phyloP scores from a whole-genome alignment of 306 rosid species.

The Pueraria montana region DNA sequence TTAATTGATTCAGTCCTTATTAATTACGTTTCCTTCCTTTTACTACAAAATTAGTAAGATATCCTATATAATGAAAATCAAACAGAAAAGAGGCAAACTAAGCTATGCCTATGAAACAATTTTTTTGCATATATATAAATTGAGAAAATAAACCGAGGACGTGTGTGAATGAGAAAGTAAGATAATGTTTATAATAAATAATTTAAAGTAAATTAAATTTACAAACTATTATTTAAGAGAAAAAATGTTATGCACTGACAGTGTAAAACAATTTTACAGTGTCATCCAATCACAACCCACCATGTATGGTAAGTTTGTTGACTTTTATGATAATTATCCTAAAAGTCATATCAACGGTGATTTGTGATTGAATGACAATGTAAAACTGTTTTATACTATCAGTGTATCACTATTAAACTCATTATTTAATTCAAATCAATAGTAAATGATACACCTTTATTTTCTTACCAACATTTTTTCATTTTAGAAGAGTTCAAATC shows the following conservation, averaged over 20 bases:
- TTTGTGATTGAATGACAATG: too few relatives aligned
- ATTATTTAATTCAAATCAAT: neutral
- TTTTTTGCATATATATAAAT: neutral
- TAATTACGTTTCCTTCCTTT: slow-evolving; percentile 1
- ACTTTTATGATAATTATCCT: too few relatives aligned
- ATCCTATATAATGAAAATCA: neutral
- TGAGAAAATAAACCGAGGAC: neutral
- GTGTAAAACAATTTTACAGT: too few relatives aligned
- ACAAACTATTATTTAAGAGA: too few relatives aligned
- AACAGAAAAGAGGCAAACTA: neutral
- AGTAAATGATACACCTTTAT: neutral
- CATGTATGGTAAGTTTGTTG: too few relatives aligned
- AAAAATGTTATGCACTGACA: too few relatives aligned
- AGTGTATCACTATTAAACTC: too few relatives aligned
- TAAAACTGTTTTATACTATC: too few relatives aligned
- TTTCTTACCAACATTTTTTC: neutral
- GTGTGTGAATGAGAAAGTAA: neutral
- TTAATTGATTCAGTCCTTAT: slow-evolving; percentile 1
- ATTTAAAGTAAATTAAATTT: neutral
- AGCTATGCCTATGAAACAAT: neutral
- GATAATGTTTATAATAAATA: neutral
- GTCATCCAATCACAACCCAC: too few relatives aligned
- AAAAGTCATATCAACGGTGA: too few relatives aligned
- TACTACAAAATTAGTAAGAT: neutral
- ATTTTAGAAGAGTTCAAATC: neutral